phyloP scores from a whole-genome alignment of 2,329 filamentous ascomycete species.

The Nothophoma quercina region DNA sequence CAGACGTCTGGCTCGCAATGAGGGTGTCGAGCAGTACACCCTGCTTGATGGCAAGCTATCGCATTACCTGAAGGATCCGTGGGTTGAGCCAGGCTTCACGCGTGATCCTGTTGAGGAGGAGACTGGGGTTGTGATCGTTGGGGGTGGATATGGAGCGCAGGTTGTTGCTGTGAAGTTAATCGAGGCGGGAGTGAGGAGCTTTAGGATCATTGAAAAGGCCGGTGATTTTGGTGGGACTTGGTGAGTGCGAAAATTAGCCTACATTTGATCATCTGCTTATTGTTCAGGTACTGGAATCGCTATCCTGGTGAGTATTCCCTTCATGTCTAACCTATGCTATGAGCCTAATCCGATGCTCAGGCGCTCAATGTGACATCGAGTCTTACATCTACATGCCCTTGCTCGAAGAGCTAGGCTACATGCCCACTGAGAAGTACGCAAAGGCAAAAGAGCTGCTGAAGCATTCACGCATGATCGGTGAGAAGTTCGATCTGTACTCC shows the following conservation, averaged over 20 bases:
- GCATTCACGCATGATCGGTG: conserved; percentile 56
- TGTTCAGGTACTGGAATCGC: conserved; percentile 53
- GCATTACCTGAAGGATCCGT: conserved; percentile 38
- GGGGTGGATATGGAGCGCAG: conserved; percentile 56
- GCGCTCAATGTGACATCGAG: conserved; percentile 38
- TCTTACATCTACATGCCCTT: conserved; percentile 42
- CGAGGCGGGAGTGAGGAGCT: conserved; percentile 49
- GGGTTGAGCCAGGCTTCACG: conserved; percentile 35
- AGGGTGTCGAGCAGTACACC: conserved; percentile 41
- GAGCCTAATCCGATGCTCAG: background rate
- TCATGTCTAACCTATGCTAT: too few relatives aligned
- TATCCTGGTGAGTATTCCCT: conserved; percentile 22
- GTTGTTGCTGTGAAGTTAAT: conserved; percentile 52
- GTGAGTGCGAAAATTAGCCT: conserved; percentile 21
- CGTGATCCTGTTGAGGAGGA: conserved; percentile 39
- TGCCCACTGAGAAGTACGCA: conserved; percentile 61
- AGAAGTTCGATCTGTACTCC: conserved; percentile 53
- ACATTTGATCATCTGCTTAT: background rate
- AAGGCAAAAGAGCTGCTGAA: conserved; percentile 56
- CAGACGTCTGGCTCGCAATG: conserved; percentile 33
- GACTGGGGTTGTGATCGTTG: conserved; percentile 48
- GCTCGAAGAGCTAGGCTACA: conserved; percentile 51
- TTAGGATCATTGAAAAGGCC: conserved; percentile 56
- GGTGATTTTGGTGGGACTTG: conserved; percentile 59
- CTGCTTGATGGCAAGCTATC: conserved; percentile 35